Evolutionary conservation across 768 basidiomycete genomes (phyloP), one percentile per base, ranked within the genome.

Genomic region (Calocera cornea): DNA sequence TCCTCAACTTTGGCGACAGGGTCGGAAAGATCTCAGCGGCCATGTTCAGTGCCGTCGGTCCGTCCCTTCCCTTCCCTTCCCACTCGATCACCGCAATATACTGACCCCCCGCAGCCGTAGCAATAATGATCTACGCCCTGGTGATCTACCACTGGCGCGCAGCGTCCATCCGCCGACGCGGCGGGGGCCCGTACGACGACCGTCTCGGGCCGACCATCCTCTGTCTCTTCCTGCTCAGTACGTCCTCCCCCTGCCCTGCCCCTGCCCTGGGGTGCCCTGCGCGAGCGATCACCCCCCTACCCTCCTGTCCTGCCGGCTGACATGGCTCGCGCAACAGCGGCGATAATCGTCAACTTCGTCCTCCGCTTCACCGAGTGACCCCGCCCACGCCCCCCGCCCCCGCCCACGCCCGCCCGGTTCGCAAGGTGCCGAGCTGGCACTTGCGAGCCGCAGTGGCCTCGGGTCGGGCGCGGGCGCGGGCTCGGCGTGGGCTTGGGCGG

Each of bases 1-100:
- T 99, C 67, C 81, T 99, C 72, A 99, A 99, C 78, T 99, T 99
- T 80, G 97, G 97, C 69, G 97, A 98, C 77, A 91, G 91, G 79
- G 93, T 97, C 68, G 93, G 95, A 50, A 94, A 88, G 79, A 95
- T 97, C 68, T 92, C 91, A 72, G 95, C 95, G 22, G 94, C 87
- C 12, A 88, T 98, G 89, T 98, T 97, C 80, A 97, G 94, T 22
- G 77, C 89, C 68, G 92, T 98, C 70, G 92, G 94, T 94, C 71
- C 67, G 87, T 81, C 41, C 5, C 12, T n/a, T 63, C 1, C 19
- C 33, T 60, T 41, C 67, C 49, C n/a, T 34, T 34, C 27, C 50
- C 47, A 19, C 22, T 54, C 29, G n/a, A n/a, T 29, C 44, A 34
- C 38, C 47, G 69, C 68, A 75, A 41, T 65, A 74, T 19, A 19